Evolutionary conservation across 306 rosid species (phyloP).

Genomic region (Sophora flavescens): DNA sequence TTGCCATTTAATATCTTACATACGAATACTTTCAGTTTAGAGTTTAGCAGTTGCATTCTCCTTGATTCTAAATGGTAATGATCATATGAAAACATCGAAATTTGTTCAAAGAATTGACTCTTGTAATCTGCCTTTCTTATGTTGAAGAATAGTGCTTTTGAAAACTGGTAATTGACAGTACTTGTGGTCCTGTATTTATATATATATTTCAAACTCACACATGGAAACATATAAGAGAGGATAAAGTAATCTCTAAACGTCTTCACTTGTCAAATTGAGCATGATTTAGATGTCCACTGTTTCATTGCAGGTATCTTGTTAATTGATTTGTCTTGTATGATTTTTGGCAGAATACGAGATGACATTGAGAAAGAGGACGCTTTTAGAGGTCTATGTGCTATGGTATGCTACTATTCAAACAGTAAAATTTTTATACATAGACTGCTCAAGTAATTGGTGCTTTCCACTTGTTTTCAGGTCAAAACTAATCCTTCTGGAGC

Average conservation of each 20-base stretch:
- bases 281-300: neutral
- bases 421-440: neutral
- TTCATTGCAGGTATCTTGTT: slow-evolving; percentile 30
- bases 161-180: slow-evolving; percentile 4
- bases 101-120: slow-evolving; percentile 6
- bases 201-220: slow-evolving; percentile 21
- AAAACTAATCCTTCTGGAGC: slow-evolving; percentile 96
- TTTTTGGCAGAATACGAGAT: slow-evolving; percentile 87
- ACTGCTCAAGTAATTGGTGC: slow-evolving; percentile 23
- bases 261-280: slow-evolving; percentile 30
- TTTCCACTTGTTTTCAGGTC: slow-evolving; percentile 67
- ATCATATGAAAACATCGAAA: neutral
- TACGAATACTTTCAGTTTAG: neutral
- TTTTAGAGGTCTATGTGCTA: slow-evolving; percentile 92
- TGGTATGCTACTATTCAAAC: slow-evolving; percentile 65
- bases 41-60: neutral
- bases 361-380: slow-evolving; percentile 99
- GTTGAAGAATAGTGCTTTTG: slow-evolving; percentile 22
- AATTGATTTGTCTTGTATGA: slow-evolving; percentile 41
- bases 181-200: neutral
- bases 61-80: neutral
- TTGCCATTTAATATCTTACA: neutral
- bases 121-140: neutral
- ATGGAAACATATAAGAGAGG: slow-evolving; percentile 1
- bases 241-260: slow-evolving; percentile 20